Base-by-base conservation (phyloP, 306 rosid species). In the Vigna nakashimae region DNA sequence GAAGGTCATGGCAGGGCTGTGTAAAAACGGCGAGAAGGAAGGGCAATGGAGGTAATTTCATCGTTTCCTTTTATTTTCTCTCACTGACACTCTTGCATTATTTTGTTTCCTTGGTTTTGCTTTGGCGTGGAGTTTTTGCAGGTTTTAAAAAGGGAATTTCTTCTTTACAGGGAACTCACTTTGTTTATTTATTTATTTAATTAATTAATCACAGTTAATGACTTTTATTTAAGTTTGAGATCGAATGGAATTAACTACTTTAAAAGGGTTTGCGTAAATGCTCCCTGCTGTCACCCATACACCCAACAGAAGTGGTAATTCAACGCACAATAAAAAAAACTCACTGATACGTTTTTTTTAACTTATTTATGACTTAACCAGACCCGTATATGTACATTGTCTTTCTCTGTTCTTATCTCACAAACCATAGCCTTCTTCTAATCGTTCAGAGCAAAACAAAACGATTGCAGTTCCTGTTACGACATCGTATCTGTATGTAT, bases 31-130 rank as follows among this genome's bases (percentile, higher is more conserved):
- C 81, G 89, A 89, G 17, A 89, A 91, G 59, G 93, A 96, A 85
- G 98, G 97, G 85, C 99, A 90, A 72, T 96, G 99, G 99, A 96
- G 98, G 99, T 96, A 85, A 84, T 18, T 76, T 6, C 9, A 2
- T 38, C 0, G 1, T 58, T 26, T 58, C 14, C 14, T 45, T 45
- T 45, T 43, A 11, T 3, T 42, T 42, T 9, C 50, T 45, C 15
- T 45, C 50, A 11, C 50, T 10, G 15, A 45, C 50, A 12, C 16
- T 57, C 34, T 12, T 9, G 15, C 28, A 5, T 38, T 40, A 20
- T 52, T 84, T 87, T 88, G 84, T 88, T 88, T 58, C 75, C 78
- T 88, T 88, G 86, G 51, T 82, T 69, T 71, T 64, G 46, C 70
- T 18, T 38, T 38, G 46, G 13, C 18, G 20, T 50, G 52, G 64